Evolutionary conservation across 2,329 filamentous ascomycete species (phyloP).

Genomic region (Arthrobotrys pseudoclavata): DNA sequence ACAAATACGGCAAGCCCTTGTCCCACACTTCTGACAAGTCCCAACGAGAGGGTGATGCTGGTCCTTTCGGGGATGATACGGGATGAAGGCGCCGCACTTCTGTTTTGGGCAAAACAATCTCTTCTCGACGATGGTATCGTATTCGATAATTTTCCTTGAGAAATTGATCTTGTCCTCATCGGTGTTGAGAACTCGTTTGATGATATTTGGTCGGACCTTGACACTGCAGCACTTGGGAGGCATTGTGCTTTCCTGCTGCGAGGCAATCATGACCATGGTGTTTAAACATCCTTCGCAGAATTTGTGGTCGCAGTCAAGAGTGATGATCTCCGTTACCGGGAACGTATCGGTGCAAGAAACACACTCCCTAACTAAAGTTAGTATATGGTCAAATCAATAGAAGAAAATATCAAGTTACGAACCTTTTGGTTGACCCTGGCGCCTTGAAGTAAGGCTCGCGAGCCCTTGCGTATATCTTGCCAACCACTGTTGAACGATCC

Average conservation of each 20-base stretch:
- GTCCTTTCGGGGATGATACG: constrained; percentile 56
- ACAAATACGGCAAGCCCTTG: constrained; percentile 54
- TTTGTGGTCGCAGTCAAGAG: constrained; percentile 39
- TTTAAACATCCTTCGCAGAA: constrained; percentile 50
- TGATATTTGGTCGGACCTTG: constrained; percentile 34
- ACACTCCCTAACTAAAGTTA: constrained; percentile 41
- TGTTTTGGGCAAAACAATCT: constrained; percentile 52
- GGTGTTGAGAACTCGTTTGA: constrained; percentile 50
- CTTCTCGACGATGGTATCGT: constrained; percentile 55
- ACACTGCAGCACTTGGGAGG: constrained; percentile 54
- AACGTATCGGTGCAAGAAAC: constrained; percentile 56
- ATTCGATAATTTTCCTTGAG: constrained; percentile 55
- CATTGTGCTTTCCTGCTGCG: constrained; percentile 55
- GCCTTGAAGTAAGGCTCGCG: constrained; percentile 49
- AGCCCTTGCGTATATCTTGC: constrained; percentile 53
- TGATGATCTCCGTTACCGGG: constrained; percentile 38
- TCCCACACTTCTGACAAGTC: constrained; percentile 55
- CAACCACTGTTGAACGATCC: constrained; percentile 26
- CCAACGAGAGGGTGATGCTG: constrained; percentile 39
- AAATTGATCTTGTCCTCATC: constrained; percentile 51
- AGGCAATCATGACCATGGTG: constrained; percentile 45
- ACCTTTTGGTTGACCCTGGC: constrained; percentile 49
- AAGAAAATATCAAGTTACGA: background rate
- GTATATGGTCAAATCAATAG: background rate
- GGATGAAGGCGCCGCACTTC: constrained; percentile 56